Conservation (phyloP, 176 grass and related monocot genomes). For the Canna indica region DNA sequence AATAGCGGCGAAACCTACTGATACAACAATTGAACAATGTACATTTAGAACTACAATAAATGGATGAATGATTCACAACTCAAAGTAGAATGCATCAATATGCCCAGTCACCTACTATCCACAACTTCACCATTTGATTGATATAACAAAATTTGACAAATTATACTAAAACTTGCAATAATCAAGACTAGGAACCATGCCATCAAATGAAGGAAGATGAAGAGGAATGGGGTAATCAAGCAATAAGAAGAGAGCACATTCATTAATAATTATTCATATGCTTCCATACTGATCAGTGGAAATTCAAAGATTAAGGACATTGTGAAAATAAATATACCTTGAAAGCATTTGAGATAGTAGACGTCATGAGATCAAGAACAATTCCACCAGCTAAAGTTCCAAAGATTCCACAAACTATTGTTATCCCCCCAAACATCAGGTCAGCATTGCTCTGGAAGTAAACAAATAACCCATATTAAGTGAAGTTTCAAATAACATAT, state of each 20-base stretch:
- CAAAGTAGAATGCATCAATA: not conserved
- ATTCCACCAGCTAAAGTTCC: slow-evolving; percentile 85
- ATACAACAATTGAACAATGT: too few relatives aligned
- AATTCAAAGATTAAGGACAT: not conserved
- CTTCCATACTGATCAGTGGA: not conserved
- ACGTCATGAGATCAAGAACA: slow-evolving; percentile 66
- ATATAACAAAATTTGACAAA: too few relatives aligned
- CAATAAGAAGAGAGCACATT: not conserved
- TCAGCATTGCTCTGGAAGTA: slow-evolving; percentile 69
- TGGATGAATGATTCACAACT: too few relatives aligned
- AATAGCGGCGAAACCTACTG: too few relatives aligned
- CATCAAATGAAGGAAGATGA: not conserved
- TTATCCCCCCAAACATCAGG: slow-evolving; percentile 92
- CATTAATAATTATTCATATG: not conserved
- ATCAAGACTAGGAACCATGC: too few relatives aligned
- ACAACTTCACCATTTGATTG: not conserved
- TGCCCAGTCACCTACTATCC: not conserved
- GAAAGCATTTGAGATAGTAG: slow-evolving; percentile 90
- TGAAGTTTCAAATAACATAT: not conserved
- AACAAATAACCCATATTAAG: slow-evolving; percentile 17
- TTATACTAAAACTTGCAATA: too few relatives aligned
- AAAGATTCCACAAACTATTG: slow-evolving; percentile 90
- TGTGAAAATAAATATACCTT: slow-evolving; percentile 39
- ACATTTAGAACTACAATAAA: too few relatives aligned
- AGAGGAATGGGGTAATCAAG: not conserved